Evolutionary conservation across 345 rosid species (phyloP), one percentile per base, ranked within the genome.

Genomic region (Lepidium aucheri): DNA sequence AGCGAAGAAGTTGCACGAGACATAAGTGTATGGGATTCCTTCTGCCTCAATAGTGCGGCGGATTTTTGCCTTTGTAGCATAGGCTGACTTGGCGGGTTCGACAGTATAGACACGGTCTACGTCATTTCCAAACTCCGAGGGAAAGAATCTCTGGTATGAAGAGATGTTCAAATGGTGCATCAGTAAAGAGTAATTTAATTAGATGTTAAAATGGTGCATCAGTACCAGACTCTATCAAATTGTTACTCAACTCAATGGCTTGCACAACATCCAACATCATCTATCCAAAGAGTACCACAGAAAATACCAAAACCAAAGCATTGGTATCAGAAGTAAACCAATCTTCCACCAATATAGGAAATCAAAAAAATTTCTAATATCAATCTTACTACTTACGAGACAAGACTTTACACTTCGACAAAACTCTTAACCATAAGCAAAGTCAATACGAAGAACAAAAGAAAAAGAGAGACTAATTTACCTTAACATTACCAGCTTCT

Each of bases 401-500:
- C 32, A 28, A 6, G 32, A 6, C 7, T 28, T 28, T 28, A 28
- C 32, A 28, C 32, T 28, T 28, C 7, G 32, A 28, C 32, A 5
- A 7, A 28, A 28, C 32, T 26, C 30, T 26, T 28, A 28, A 6
- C 32, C 32, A 28, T 28, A 28, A 1, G 32, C 7, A 28, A 28
- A 28, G 42, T 5, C 15, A 40, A n/a, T 40, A 40, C 8, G 8
- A 41, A 13, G 17, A n/a, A 41, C 49, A 43, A 43, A 10, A 15
- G 45, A 41, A n/a, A 4, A 14, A 3, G 18, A 14, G 45, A 49
- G 33, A 49, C 2, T 24, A 24, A 6, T n/a, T 14, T 60, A 83
- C 88, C 85, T 83, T 83, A 16, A 86, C 65, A 30, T 80, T 83
- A 18, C 88, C 86, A 22, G 88, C 88, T 76, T 83, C 88, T 74